A percentile compares a stretch with the other conserved stretches of the same genome.
These are phyloP conservation scores for Alternaria alternata DNA, from an alignment of 2,329 filamentous ascomycete genomes.

Conservation along the genomic window DNA sequence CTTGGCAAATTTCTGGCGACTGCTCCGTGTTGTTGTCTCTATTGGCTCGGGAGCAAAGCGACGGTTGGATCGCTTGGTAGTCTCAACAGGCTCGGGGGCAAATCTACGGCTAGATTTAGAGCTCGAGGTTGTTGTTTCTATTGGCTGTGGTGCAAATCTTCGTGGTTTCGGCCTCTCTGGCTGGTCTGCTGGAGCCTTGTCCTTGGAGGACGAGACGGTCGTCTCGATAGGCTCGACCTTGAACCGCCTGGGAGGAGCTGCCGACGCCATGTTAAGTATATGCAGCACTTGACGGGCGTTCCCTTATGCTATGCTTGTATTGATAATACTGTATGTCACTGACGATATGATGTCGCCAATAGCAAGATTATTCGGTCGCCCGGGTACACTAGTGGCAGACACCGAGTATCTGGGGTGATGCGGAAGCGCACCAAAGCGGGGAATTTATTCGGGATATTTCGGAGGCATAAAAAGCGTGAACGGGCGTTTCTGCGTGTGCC, in stretches of 20 bases:
- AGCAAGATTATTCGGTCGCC: constrained; percentile 24
- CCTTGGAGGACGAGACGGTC: constrained; percentile 58
- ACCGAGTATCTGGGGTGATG: constrained; percentile 25
- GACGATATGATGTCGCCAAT: constrained; percentile 22
- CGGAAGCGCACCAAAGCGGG: constrained; percentile 38
- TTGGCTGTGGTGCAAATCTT: constrained; percentile 47
- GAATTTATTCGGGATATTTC: constrained; percentile 31
- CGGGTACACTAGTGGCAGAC: constrained; percentile 32
- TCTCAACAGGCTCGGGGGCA: constrained; percentile 75
- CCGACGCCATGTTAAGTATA: constrained; percentile 38
- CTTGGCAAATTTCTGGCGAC: constrained; percentile 37
- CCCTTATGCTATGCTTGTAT: constrained; percentile 15
- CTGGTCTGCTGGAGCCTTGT: constrained; percentile 70
- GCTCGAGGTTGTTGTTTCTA: constrained; percentile 44
- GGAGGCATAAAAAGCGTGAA: constrained; percentile 27
- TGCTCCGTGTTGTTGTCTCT: constrained; percentile 40
- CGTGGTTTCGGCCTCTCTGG: constrained; percentile 31
- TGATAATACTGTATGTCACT: constrained; percentile 24
- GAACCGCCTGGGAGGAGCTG: constrained; percentile 46
- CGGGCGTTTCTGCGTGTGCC: constrained; percentile 5
- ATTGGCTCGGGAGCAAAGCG: constrained; percentile 53
- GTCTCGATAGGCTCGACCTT: constrained; percentile 50
- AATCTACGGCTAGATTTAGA: constrained; percentile 59
- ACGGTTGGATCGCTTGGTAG: constrained; percentile 64
- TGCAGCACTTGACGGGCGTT: constrained; percentile 4